Base-by-base conservation (phyloP, 495 filamentous ascomycete genomes). In the Coniosporium apollinis region DNA sequence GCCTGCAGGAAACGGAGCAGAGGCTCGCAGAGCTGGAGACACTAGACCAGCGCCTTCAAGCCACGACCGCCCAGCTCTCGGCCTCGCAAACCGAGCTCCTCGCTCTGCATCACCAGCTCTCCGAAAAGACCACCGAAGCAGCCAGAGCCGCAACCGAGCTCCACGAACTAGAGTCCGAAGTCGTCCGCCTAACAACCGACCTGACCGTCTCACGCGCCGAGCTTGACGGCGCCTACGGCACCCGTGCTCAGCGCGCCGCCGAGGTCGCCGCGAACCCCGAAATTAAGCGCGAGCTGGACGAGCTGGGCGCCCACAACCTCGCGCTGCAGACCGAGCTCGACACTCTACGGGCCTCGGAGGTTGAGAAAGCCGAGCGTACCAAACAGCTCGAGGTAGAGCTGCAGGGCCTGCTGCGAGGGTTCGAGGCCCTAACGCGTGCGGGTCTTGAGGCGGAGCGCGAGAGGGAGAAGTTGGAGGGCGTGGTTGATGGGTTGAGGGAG, bases 141-240 rank as follows among this genome's bases (percentile, higher is more conserved):
- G 30, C 15, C 7, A 32, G 30, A 7, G 9, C 15, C 13, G 40
- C 29, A 29, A 36, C 43, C 20, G 47, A 50, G 34, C 15, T 41
- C 22, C 41, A 44, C 3, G 62, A 69, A 19, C 64, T 91, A 34
- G 85, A 91, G 50, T 67, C 72, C 44, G 82, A 89, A 55, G 66
- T 94, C 38, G 79, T 85, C 30, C 74, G 82, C 37, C 63, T 91
- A 31, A 83, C 84, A 38, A 96, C 86, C 24, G 89, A 96, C 50
- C 62, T 92, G 38, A 86, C 86, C 30, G 72, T 97, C 57, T 80
- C 80, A 37, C 82, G 80, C 54, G 89, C 89, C 4, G 89, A 97
- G 60, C 76, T 96, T 22, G 89, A 97, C 49, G 82, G 82, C 35
- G 87, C 89, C 14, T 92, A 94, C 50, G 89, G 57, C 22, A 48